A percentile compares a stretch with the other conserved stretches of the same genome.
phyloP scores from a whole-genome alignment of 2,329 filamentous ascomycete species.

The Aspergillus fijiensis region DNA sequence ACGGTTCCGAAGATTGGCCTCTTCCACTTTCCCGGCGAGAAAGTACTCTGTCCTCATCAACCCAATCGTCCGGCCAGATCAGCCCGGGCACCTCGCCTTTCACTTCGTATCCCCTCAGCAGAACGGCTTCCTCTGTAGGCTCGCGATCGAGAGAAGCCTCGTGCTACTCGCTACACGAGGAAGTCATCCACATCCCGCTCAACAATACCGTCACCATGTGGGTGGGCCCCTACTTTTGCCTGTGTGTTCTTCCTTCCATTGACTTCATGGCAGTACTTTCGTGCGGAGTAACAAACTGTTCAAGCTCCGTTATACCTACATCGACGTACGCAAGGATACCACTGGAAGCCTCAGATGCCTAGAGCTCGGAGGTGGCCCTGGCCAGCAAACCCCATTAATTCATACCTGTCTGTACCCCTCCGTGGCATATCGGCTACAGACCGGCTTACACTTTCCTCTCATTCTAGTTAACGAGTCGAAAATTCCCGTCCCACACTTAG shows the following conservation, averaged over 20 bases:
- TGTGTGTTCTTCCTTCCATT: neutral
- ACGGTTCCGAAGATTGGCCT: slow-evolving; percentile 32
- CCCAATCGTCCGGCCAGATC: slow-evolving; percentile 28
- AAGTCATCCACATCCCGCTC: slow-evolving; percentile 32
- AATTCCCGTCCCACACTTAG: slow-evolving; percentile 43
- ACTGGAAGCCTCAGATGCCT: slow-evolving; percentile 37
- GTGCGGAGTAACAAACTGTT: slow-evolving; percentile 40
- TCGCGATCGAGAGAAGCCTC: slow-evolving; percentile 30
- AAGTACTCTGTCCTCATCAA: slow-evolving; percentile 27
- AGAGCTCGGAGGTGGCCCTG: slow-evolving; percentile 39
- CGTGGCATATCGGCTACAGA: neutral
- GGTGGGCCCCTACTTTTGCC: slow-evolving; percentile 6
- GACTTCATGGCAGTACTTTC: slow-evolving; percentile 33
- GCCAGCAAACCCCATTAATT: slow-evolving; percentile 37
- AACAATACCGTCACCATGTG: slow-evolving; percentile 37
- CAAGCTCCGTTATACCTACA: slow-evolving; percentile 40
- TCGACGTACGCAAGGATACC: slow-evolving; percentile 42
- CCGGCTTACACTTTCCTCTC: neutral
- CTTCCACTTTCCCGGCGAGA: slow-evolving; percentile 23
- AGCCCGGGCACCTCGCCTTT: slow-evolving; percentile 27
- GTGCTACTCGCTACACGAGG: slow-evolving; percentile 30
- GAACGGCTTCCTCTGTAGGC: slow-evolving; percentile 24
- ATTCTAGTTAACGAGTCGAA: slow-evolving; percentile 36
- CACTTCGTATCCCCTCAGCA: slow-evolving; percentile 25
- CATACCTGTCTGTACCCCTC: slow-evolving; percentile 38